Percentiles rank a stretch among this genome's conserved stretches.
These are phyloP conservation scores for Apiotrichum sp. DNA, from an alignment of 1,284 basidiomycete species.

Conservation along the genomic window DNA sequence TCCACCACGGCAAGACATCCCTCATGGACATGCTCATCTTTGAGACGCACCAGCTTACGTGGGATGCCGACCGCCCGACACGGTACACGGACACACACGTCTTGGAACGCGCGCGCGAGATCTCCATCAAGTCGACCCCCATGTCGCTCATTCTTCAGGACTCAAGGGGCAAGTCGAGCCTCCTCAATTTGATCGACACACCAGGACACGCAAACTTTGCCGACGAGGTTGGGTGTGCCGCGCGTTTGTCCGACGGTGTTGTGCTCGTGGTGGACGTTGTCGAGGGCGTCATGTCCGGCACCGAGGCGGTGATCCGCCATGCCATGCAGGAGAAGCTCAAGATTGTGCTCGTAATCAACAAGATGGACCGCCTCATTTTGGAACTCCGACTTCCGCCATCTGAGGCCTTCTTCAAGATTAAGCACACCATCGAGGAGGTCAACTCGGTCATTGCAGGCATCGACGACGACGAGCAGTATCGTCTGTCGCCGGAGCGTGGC, in stretches of 20 bases:
- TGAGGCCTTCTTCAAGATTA: conserved; percentile 98
- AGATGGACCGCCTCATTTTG: conserved; percentile 93
- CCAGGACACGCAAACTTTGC: conserved; percentile 98
- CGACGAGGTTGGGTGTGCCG: conserved; percentile 86
- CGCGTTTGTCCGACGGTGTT: conserved; percentile 87
- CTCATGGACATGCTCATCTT: conserved; percentile 94
- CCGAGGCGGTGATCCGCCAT: conserved; percentile 78
- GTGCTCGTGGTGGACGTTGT: conserved; percentile 91
- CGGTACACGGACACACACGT: conserved; percentile 95
- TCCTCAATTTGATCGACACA: conserved; percentile 92
- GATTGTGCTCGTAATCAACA: conserved; percentile 93
- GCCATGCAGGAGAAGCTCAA: conserved; percentile 81
- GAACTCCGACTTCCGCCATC: conserved; percentile 92
- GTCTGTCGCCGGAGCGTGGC: conserved; percentile 87
- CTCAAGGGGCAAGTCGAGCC: conserved; percentile 86
- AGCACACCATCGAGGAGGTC: conserved; percentile 97
- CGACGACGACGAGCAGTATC: conserved; percentile 76
- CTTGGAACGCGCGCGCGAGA: conserved; percentile 77
- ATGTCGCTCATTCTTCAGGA: conserved; percentile 86
- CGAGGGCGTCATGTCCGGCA: conserved; percentile 90
- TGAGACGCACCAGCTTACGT: conserved; percentile 90
- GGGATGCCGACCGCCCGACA: conserved; percentile 82
- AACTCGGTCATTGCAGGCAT: conserved; percentile 91
- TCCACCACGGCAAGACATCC: conserved; percentile 97
- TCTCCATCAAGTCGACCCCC: conserved; percentile 94